Evolutionary conservation across 148 eudicot species (phyloP).

Genomic region (Camellia granthamiana): DNA sequence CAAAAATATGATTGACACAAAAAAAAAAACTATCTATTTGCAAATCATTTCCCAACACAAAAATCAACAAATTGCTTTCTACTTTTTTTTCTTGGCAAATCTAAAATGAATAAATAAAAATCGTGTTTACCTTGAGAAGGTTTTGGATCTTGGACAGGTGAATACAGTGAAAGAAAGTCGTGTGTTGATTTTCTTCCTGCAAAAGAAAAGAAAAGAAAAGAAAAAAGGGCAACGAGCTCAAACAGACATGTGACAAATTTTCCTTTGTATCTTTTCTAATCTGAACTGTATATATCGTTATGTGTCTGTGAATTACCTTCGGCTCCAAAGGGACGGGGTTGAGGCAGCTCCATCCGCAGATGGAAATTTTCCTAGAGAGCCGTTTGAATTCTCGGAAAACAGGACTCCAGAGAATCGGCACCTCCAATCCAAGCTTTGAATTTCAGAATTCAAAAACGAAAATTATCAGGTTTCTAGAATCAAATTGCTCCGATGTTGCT

Average conservation of each 20-base stretch:
- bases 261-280: not conserved
- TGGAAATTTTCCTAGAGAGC: not conserved
- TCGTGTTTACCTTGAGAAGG: slow-evolving; percentile 62
- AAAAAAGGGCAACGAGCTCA: not conserved
- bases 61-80: not conserved
- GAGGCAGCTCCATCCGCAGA: slow-evolving; percentile 71
- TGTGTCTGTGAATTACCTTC: slow-evolving; percentile 43
- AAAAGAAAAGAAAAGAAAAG: not conserved
- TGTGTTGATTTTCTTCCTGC: slow-evolving; percentile 79
- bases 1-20: too few relatives aligned
- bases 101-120: not conserved
- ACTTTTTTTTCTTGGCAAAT: not conserved
- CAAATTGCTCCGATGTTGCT: not conserved
- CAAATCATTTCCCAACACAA: too few relatives aligned
- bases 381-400: not conserved
- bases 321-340: slow-evolving; percentile 61
- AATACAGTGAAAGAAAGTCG: slow-evolving; percentile 82
- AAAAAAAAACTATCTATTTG: too few relatives aligned
- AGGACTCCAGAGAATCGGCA: slow-evolving; percentile 13
- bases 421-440: not conserved
- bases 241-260: not conserved
- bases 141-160: slow-evolving; percentile 82
- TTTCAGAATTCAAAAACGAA: not conserved
- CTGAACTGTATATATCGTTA: not conserved
- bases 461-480: not conserved